Evolutionary conservation across 345 rosid species (phyloP).

Genomic region (Tarenaya hassleriana): DNA sequence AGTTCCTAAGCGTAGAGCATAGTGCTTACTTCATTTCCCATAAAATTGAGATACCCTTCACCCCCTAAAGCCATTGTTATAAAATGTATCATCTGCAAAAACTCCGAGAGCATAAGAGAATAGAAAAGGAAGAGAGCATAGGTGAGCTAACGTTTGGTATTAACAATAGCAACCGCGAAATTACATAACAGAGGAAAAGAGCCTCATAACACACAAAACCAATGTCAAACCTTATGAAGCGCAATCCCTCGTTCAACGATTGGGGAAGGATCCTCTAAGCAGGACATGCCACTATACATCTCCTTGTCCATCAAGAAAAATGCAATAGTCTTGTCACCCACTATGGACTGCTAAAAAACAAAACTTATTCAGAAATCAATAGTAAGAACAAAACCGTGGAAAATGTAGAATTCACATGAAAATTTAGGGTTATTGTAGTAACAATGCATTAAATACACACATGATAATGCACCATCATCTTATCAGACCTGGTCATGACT

Average conservation of each 20-base stretch:
- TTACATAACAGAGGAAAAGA: background rate
- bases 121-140: background rate
- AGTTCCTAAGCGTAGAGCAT: background rate
- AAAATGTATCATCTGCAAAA: slow-evolving; percentile 67
- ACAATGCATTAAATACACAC: background rate
- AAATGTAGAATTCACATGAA: background rate
- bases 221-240: slow-evolving; percentile 71
- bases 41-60: slow-evolving; percentile 76
- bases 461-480: too few relatives aligned
- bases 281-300: slow-evolving; percentile 73
- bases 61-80: slow-evolving; percentile 77
- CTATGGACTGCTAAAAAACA: slow-evolving; percentile 45
- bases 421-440: background rate
- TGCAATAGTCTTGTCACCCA: slow-evolving; percentile 73
- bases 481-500: slow-evolving; percentile 71
- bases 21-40: slow-evolving; percentile 70
- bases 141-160: background rate
- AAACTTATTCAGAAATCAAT: background rate
- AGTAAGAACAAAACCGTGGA: background rate
- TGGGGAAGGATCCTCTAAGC: slow-evolving; percentile 51
- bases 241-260: slow-evolving; percentile 59
- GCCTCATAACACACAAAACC: background rate
- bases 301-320: slow-evolving; percentile 67
- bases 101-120: slow-evolving; percentile 1
- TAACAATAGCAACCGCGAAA: background rate